Conservation (phyloP, 164 flowering plant species). For the Tetracentron sinense region DNA sequence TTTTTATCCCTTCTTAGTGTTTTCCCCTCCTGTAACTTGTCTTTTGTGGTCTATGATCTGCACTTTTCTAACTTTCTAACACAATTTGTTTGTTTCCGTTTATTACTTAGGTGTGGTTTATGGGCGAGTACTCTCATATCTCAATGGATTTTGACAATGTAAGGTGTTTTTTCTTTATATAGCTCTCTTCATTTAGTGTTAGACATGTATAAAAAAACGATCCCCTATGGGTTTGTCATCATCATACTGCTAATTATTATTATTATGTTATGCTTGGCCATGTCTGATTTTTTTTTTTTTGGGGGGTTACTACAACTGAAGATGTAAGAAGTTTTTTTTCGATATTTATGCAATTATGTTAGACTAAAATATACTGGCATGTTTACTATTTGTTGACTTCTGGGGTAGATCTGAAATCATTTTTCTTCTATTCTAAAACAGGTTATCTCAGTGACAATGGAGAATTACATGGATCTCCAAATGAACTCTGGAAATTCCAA, state of each 20-base stretch:
- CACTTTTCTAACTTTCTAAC: background rate
- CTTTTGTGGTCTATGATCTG: background rate
- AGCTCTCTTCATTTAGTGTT: background rate
- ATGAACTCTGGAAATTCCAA: constrained; percentile 24
- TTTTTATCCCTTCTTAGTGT: background rate
- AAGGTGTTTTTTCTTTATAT: constrained; percentile 27
- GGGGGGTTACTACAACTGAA: background rate
- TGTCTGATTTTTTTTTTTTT: too few species aligned
- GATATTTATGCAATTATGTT: background rate
- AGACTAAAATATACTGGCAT: background rate
- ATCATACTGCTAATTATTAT: background rate
- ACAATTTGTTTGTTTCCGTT: background rate
- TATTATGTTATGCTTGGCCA: background rate
- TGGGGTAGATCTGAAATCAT: constrained; percentile 6
- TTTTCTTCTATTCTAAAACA: constrained; percentile 24
- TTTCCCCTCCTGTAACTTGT: background rate
- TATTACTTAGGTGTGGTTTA: constrained; percentile 57
- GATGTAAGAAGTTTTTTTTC: background rate
- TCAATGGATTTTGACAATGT: constrained; percentile 80
- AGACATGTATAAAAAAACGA: background rate
- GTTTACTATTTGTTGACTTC: background rate
- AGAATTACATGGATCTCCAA: constrained; percentile 50
- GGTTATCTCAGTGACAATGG: constrained; percentile 74
- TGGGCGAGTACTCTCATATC: constrained; percentile 82
- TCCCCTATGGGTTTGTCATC: background rate